Evolutionary conservation across 805 yeast genomes (phyloP).

Genomic region (Starmera dryadoides): DNA sequence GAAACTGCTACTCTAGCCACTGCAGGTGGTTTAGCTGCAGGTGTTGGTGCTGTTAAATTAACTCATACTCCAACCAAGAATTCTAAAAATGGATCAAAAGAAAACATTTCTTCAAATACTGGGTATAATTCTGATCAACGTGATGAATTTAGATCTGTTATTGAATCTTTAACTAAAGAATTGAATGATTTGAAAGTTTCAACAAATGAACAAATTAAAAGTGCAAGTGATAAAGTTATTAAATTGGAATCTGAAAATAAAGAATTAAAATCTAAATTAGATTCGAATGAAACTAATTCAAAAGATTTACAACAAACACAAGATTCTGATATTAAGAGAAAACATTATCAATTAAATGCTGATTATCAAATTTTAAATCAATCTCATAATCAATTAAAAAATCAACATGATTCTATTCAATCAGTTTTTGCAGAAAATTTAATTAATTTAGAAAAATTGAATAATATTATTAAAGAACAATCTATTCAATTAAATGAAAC

Average conservation of each 20-base stretch:
- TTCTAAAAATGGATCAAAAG: not conserved
- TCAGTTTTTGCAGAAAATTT: conserved; percentile 47
- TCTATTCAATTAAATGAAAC: conserved; percentile 36
- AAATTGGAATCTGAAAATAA: conserved; percentile 34
- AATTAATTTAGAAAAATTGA: conserved; percentile 43
- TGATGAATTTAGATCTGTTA: conserved; percentile 20
- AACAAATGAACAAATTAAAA: conserved; percentile 43
- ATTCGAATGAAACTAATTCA: conserved; percentile 8
- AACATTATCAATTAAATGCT: conserved; percentile 35
- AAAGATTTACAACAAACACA: conserved; percentile 19
- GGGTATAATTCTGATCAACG: conserved; percentile 8
- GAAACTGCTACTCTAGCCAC: conserved; percentile 26
- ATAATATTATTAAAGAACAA: conserved; percentile 47
- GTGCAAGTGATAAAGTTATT: conserved; percentile 49
- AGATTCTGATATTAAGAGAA: conserved; percentile 31
- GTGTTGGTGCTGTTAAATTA: conserved; percentile 9
- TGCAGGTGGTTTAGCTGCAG: too few relatives aligned
- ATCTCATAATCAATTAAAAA: conserved; percentile 35
- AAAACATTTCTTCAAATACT: too few relatives aligned
- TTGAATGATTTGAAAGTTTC: conserved; percentile 30
- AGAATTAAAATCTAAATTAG: conserved; percentile 13
- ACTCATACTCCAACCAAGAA: not conserved
- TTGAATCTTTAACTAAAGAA: conserved; percentile 26
- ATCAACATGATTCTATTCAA: conserved; percentile 38
- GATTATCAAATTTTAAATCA: conserved; percentile 36